These are phyloP conservation scores for Dichotomopilus funicola DNA, from an alignment of 2,329 filamentous ascomycete genomes.

Conservation along the genomic window DNA sequence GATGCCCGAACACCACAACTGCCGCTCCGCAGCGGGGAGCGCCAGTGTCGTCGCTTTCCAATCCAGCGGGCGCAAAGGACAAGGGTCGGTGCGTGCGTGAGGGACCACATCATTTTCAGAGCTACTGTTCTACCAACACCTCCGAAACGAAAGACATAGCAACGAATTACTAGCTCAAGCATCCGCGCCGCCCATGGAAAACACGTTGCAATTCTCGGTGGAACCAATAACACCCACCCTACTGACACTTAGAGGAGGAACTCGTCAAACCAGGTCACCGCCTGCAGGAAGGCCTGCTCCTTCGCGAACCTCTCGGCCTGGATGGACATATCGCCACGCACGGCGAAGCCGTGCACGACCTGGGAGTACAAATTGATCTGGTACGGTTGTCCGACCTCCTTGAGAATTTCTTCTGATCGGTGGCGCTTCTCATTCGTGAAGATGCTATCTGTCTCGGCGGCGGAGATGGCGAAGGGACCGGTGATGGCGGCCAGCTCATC, in stretches of 20 bases:
- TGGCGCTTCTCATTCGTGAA: constrained; percentile 59
- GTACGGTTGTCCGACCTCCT: constrained; percentile 53
- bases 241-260: constrained; percentile 35
- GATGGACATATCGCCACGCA: constrained; percentile 57
- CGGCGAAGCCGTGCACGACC: constrained; percentile 68
- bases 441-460: constrained; percentile 57
- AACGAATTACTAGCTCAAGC: no score
- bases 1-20: no score
- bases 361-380: constrained; percentile 72
- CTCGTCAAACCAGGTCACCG: constrained; percentile 69
- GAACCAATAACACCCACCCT: not conserved
- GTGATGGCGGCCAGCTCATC: constrained; percentile 59
- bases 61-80: no score
- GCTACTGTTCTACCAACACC: no score
- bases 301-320: constrained; percentile 60
- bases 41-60: no score
- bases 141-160: no score
- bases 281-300: constrained; percentile 75
- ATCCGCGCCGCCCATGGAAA: no score
- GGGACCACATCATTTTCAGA: no score
- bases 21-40: no score
- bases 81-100: no score
- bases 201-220: not conserved
- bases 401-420: constrained; percentile 57
- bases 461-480: constrained; percentile 63